Evolutionary conservation across 2,329 filamentous ascomycete species (phyloP), one percentile per base, ranked within the genome.

Genomic region (Triangularia verruculosa): DNA sequence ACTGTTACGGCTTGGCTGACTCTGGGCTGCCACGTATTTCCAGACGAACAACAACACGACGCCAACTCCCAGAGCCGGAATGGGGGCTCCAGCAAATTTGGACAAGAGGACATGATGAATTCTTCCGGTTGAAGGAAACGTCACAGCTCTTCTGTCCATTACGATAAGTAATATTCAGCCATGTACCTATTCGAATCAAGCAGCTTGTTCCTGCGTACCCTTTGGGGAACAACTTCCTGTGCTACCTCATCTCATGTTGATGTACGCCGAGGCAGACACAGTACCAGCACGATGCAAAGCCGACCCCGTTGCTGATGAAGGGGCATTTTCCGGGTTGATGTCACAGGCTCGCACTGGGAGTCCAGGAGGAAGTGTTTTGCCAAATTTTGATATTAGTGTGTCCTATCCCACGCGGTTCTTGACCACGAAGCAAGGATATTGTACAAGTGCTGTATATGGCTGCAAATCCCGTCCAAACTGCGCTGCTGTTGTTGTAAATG

Each of bases 401-500:
- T 47, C 8, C 20, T 47, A 47, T 47, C 20, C 17, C 39, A 47
- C 39, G 39, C n/a, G n/a, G 17, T 20, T 7, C 17, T 20, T 7
- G 6, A 6, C 39, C 17, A 17, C 39, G 7, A 11, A 20, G 57
- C 52, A 24, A 6, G 7, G 27, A 5, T 39, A 52, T 32, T 34
- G 53, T 57, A 60, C 27, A 39, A 20, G 39, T 27, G 25, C 20
- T 15, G 27, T 24, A 47, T 24, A 56, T 32, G 28, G 22, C 51
- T 24, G 25, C n/a, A 63, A 60, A 57, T 53, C 43, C 61, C 32
- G 22, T 25, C 22, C n/a, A 57, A 55, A 59, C 20, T 59, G 51
- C 39, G 7, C n/a, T 47, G n/a, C n/a, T 20, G 39, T 20, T 47
- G 39, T 8, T 47, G 7, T 47, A 47, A 47, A 47, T 47, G 39